Evolutionary conservation across 495 filamentous ascomycete genomes (phyloP).

Genomic region (Aspergillus sclerotioniger): DNA sequence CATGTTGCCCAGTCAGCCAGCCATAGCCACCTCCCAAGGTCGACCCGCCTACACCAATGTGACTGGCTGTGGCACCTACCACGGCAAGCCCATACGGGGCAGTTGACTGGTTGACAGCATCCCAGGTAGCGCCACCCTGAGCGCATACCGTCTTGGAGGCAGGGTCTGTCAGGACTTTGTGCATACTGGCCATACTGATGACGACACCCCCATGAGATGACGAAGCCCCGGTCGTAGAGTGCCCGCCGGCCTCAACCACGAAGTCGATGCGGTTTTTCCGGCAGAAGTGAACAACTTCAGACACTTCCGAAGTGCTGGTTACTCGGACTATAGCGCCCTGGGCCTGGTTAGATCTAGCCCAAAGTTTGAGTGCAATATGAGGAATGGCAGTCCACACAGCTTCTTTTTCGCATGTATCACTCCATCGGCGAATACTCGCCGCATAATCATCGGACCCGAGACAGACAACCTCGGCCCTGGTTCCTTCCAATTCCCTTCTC

Average conservation of each 20-base stretch:
- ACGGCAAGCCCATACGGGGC: conserved; percentile 43
- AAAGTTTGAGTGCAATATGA: too few relatives aligned
- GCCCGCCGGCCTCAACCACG: conserved; percentile 19
- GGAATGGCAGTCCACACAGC: too few relatives aligned
- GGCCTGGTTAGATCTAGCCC: not conserved
- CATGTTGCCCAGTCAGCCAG: conserved; percentile 41
- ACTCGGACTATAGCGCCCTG: conserved; percentile 25
- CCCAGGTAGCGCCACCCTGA: conserved; percentile 50
- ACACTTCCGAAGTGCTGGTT: conserved; percentile 17
- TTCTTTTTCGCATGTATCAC: conserved; percentile 18
- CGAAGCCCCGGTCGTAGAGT: conserved; percentile 17
- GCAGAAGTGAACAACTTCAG: conserved; percentile 19
- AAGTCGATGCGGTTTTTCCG: conserved; percentile 16
- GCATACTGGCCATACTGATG: conserved; percentile 48
- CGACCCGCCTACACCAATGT: conserved; percentile 50
- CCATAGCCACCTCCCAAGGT: conserved; percentile 55
- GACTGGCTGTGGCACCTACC: conserved; percentile 52
- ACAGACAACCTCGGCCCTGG: conserved; percentile 7
- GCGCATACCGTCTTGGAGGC: conserved; percentile 37
- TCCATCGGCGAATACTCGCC: conserved; percentile 18
- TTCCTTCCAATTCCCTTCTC: conserved; percentile 8
- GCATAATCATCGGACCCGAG: conserved; percentile 16
- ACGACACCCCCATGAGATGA: conserved; percentile 38
- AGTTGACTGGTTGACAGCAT: conserved; percentile 48
- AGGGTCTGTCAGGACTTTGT: conserved; percentile 39